phyloP scores from a whole-genome alignment of 75 land plant species.

The Pinus taeda region DNA sequence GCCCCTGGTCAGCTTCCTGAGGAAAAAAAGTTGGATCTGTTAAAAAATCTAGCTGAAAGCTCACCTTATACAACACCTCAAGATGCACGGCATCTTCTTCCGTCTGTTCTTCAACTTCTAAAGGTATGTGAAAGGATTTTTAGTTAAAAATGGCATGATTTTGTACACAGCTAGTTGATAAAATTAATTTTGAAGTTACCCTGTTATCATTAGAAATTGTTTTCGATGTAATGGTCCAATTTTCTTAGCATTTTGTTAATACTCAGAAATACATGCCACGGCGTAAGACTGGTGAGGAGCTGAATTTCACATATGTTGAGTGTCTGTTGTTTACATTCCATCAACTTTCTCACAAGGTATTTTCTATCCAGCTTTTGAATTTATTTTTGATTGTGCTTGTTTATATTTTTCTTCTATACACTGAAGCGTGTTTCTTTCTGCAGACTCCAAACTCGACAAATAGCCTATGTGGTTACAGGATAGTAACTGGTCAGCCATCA shows the following conservation, averaged over 20 bases:
- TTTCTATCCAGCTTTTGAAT: background rate
- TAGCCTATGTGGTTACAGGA: slow-evolving; percentile 94
- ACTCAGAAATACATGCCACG: slow-evolving; percentile 86
- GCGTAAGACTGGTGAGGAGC: slow-evolving; percentile 74
- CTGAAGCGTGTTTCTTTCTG: slow-evolving; percentile 9
- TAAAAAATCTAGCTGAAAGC: slow-evolving; percentile 88
- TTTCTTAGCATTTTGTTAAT: slow-evolving; percentile 11
- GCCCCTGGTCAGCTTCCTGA: slow-evolving; percentile 72
- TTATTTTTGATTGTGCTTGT: background rate
- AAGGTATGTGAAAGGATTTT: slow-evolving; percentile 43
- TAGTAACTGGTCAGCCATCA: slow-evolving; percentile 98
- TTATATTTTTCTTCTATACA: background rate
- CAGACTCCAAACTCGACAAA: slow-evolving; percentile 96
- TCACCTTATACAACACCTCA: slow-evolving; percentile 83
- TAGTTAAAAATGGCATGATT: background rate
- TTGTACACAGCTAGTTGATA: background rate
- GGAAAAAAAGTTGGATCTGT: slow-evolving; percentile 71
- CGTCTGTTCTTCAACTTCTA: slow-evolving; percentile 64
- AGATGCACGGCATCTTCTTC: slow-evolving; percentile 92
- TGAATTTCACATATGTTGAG: slow-evolving; percentile 73
- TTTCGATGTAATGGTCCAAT: background rate
- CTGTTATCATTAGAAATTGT: background rate
- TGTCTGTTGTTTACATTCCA: slow-evolving; percentile 88
- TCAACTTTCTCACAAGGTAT: slow-evolving; percentile 90
- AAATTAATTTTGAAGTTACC: background rate